Conservation (phyloP, 345 rosid genomes). For the Turnera subulata region DNA sequence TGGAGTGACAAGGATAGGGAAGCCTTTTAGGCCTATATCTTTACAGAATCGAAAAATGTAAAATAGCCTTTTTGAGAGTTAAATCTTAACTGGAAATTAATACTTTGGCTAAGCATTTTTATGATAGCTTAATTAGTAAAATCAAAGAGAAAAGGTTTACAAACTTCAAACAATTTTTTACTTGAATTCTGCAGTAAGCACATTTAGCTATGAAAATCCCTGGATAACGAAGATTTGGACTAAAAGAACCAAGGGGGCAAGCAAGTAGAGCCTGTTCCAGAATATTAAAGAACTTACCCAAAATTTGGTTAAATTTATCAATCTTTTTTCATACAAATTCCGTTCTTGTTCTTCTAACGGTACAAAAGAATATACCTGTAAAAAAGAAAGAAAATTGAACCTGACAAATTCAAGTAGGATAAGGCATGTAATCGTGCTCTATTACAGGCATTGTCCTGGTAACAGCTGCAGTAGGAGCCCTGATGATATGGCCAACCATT, state of each 20-base stretch:
- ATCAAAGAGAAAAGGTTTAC: too few species aligned
- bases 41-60: too few species aligned
- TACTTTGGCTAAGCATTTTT: too few species aligned
- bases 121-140: too few species aligned
- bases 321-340: slow-evolving; percentile 16
- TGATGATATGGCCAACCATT: slow-evolving; percentile 82
- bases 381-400: too few species aligned
- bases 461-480: slow-evolving; percentile 63
- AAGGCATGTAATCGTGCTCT: slow-evolving; percentile 53
- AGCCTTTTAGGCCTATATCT: too few species aligned
- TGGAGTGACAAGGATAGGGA: background rate
- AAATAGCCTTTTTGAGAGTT: too few species aligned
- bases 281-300: background rate
- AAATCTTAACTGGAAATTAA: too few species aligned
- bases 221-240: slow-evolving; percentile 7
- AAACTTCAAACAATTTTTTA: too few species aligned
- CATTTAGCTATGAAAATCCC: too few species aligned
- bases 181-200: too few species aligned
- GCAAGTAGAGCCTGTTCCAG: slow-evolving; percentile 13
- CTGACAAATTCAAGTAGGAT: slow-evolving; percentile 30
- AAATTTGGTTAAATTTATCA: slow-evolving; percentile 8
- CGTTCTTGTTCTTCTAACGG: slow-evolving; percentile 14
- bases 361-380: slow-evolving; percentile 35
- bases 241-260: slow-evolving; percentile 22
- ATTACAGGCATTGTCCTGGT: slow-evolving; percentile 65